phyloP scores from a whole-genome alignment of 2,329 filamentous ascomycete species.

The Phyllosticta citribraziliensis region DNA sequence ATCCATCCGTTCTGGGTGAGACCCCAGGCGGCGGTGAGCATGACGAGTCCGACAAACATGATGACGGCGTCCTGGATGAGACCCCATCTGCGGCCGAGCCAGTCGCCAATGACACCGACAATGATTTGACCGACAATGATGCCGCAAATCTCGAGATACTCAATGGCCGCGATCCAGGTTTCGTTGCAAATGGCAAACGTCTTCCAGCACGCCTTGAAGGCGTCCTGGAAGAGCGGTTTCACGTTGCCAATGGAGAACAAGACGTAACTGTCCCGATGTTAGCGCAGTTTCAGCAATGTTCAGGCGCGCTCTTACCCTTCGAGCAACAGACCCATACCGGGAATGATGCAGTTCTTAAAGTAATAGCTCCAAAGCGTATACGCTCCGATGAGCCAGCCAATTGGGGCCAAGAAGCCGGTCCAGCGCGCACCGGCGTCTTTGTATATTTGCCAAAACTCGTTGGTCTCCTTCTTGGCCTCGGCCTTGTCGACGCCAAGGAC shows the following conservation, averaged over 20 bases:
- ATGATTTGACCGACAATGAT: constrained; percentile 90
- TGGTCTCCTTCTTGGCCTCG: constrained; percentile 60
- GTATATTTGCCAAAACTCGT: constrained; percentile 62
- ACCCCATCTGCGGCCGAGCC: constrained; percentile 86
- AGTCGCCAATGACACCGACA: constrained; percentile 72
- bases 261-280: constrained; percentile 55
- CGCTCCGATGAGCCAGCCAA: constrained; percentile 4
- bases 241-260: constrained; percentile 95
- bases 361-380: constrained; percentile 64
- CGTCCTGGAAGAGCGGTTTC: constrained; percentile 65
- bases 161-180: constrained; percentile 75
- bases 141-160: constrained; percentile 86
- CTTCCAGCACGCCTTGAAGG: constrained; percentile 73
- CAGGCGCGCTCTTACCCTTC: constrained; percentile 50
- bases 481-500: constrained; percentile 61
- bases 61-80: constrained; percentile 89
- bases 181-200: constrained; percentile 54
- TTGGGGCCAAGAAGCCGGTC: constrained; percentile 4
- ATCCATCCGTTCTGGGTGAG: constrained; percentile 84
- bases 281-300: constrained; percentile 5
- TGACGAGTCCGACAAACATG: constrained; percentile 87
- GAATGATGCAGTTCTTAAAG: constrained; percentile 81
- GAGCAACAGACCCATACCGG: constrained; percentile 81
- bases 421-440: constrained; percentile 56
- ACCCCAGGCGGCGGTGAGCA: constrained; percentile 89